Base-by-base conservation (phyloP, 495 filamentous ascomycete species). In the Cudoniella acicularis region DNA sequence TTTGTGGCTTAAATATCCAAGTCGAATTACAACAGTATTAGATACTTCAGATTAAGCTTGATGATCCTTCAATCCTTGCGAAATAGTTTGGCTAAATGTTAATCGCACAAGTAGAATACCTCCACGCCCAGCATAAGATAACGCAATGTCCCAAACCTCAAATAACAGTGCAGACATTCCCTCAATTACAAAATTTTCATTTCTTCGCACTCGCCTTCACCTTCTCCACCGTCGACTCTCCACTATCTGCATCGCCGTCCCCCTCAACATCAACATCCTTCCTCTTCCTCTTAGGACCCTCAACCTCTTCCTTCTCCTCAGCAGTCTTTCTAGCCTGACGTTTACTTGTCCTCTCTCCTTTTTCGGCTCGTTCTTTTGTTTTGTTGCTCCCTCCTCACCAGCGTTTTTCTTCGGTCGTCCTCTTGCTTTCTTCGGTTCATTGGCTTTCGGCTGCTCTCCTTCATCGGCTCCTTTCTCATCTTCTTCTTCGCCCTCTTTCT, bases 311-410 rank as follows among this genome's bases (percentile, higher is more conserved):
- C 16, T 54, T 41, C 13, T 56, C 11, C 4, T 57, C 54, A 47
- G 48, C 48, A 22, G 25, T 47, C 42, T 57, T 46, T 16, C 60
- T 54, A 22, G 21, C 42, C 23, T 62, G 53, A 13, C 60, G 24
- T 11, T 30, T 23, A 24, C 60, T 62, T 13, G 27, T 62, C 36
- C 54, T 45, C 49, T 54, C 55, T 11, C 60, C 56, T 40, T 52
- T 21, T 17, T 36, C 21, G 57, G 45, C 24, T 52, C 48, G 50
- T 53, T 57, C 45, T 56, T 59, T 30, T 41, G 20, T 25, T 64
- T 57, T 21, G 4, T 24, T 26, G 49, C 22, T 9, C 13, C 13
- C 17, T 45, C 22, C 42, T 54, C 17, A 41, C 30, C 53, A 2
- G 4, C 24, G 25, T 45, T 45, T 4, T 17, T 41, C 17, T 49